phyloP scores from a whole-genome alignment of 129 eudicot species.

The Artemisia tridentata region DNA sequence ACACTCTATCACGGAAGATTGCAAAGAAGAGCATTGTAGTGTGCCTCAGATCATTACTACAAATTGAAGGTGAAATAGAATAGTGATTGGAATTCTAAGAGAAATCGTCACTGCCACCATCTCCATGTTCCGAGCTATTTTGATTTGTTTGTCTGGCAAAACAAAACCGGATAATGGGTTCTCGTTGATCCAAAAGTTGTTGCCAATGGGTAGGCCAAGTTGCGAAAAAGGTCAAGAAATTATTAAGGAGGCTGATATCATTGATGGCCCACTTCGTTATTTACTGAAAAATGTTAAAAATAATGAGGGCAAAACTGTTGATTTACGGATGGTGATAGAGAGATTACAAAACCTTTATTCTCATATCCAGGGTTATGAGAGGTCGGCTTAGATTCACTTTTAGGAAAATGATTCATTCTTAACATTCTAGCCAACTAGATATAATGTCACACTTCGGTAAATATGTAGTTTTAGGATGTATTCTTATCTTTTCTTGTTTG shows the following conservation, averaged over 20 bases:
- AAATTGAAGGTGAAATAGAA: slow-evolving; percentile 20
- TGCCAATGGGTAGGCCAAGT: slow-evolving; percentile 3
- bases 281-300: slow-evolving; percentile 15
- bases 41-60: slow-evolving; percentile 6
- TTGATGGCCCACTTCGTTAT: slow-evolving; percentile 26
- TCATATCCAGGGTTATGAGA: slow-evolving; percentile 34
- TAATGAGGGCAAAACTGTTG: not conserved
- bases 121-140: slow-evolving; percentile 31
- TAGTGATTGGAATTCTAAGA: slow-evolving; percentile 28
- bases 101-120: slow-evolving; percentile 30
- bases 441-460: not conserved
- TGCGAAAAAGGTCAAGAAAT: slow-evolving; percentile 16
- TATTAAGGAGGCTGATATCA: slow-evolving; percentile 14
- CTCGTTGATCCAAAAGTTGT: slow-evolving; percentile 20
- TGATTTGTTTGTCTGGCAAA: slow-evolving; percentile 25
- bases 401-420: slow-evolving; percentile 36
- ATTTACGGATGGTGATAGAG: slow-evolving; percentile 14
- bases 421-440: slow-evolving; percentile 32
- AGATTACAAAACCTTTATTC: slow-evolving; percentile 21
- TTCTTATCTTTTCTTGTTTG: not conserved
- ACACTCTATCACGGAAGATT: slow-evolving; percentile 7
- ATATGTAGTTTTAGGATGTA: not conserved
- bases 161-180: slow-evolving; percentile 15
- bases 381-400: slow-evolving; percentile 23
- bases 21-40: slow-evolving; percentile 5